Percentiles rank a stretch among this genome's conserved stretches.
Conservation (phyloP, 805 yeast species). For the Ogataea angusta region DNA sequence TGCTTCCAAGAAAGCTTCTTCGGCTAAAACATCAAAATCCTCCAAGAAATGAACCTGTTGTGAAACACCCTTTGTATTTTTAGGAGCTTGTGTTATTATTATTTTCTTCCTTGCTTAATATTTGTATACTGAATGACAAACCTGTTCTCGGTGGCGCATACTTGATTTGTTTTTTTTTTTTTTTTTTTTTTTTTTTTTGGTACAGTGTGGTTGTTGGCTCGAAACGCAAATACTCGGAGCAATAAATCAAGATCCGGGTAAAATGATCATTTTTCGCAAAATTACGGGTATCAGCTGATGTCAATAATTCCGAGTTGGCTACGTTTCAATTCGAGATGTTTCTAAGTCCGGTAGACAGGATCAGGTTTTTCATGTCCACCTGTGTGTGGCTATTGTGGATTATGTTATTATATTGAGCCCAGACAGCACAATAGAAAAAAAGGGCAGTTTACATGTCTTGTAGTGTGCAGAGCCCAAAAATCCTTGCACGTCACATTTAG, state of each 20-base stretch:
- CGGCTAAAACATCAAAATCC: constrained; percentile 29
- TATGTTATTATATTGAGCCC: neutral
- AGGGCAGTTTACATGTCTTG: neutral
- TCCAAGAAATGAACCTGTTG: constrained; percentile 5
- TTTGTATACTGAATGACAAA: neutral
- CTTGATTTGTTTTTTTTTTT: neutral
- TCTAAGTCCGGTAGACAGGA: neutral
- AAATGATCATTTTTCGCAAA: neutral
- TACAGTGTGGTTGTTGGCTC: no score
- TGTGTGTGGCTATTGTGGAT: neutral
- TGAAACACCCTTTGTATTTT: constrained; percentile 10
- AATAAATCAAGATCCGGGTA: neutral
- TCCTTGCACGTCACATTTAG: neutral
- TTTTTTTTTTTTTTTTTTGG: neutral
- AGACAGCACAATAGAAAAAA: neutral
- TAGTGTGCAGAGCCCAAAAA: constrained; percentile 1
- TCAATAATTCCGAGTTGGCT: neutral
- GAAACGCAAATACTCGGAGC: neutral
- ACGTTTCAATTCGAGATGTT: neutral
- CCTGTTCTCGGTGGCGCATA: neutral
- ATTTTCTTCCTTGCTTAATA: neutral
- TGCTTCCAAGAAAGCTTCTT: constrained; percentile 12
- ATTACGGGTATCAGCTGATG: neutral
- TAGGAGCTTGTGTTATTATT: constrained; percentile 4
- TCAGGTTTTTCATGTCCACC: neutral